Base-by-base conservation (phyloP, 331 rosid genomes). In the Malus hybrid region DNA sequence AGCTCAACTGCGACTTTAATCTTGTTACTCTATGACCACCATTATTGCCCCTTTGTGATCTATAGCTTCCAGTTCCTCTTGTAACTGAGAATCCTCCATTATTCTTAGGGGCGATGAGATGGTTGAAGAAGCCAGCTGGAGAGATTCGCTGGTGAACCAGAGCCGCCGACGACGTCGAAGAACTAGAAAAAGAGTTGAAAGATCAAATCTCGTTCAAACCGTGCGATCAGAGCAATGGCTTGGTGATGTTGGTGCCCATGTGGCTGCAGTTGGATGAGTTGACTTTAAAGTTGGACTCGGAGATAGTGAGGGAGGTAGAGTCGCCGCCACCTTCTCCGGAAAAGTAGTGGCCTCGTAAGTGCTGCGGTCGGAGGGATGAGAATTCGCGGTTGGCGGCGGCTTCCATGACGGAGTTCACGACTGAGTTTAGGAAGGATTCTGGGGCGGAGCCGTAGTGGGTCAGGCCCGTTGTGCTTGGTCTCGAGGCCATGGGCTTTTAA, bases 61-160 rank as follows among this genome's bases (percentile, higher is more conserved):
- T 22, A 22, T 22, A 22, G 22, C 22, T 22, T 22, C 22, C 22
- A 22, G 22, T 22, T 22, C 22, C 22, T 22, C 22, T 22, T 22
- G 22, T 22, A 22, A 22, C 22, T 22, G 22, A 22, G 22, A 22
- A 22, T 22, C 22, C 22, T 22, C 22, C 22, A 22, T 22, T 22
- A 22, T 22, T 22, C 22, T 22, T 22, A 14, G 86, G 4, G 56
- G 74, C 32, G n/a, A 83, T 56, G 71, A 90, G 88, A 32, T 93
- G 90, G 82, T 85, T 67, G 70, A 90, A 84, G 72, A 94, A 90
- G 14, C 92, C 99, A 22, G 99, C 93, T 18, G 99, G 99, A 5
- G 99, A 90, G 86, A 97, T 94, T 76, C 86, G 85, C 91, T 94
- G 97, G 33, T 97, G 95, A 39, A 92, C 80, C 86, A 94, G 67